Conservation (phyloP, 352 stramenopile species). For the Globisporangium iwayamae region DNA sequence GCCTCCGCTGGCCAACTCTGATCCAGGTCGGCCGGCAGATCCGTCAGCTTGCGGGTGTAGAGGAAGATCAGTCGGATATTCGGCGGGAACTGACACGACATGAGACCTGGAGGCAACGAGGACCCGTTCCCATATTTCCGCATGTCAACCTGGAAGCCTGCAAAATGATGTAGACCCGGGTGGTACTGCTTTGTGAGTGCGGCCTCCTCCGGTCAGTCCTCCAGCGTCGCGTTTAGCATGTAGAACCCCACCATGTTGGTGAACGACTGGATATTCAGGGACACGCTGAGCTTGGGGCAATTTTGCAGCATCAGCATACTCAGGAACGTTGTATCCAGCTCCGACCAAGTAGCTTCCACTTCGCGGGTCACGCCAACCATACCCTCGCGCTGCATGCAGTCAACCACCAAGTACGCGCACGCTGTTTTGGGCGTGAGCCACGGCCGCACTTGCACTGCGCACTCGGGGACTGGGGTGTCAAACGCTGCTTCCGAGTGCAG, state of each 20-base stretch:
- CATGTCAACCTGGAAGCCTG: slow-evolving; percentile 27
- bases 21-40: slow-evolving; percentile 33
- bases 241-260: slow-evolving; percentile 28
- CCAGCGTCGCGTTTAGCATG: slow-evolving; percentile 39
- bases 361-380: slow-evolving; percentile 10
- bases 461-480: slow-evolving; percentile 16
- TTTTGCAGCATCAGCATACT: slow-evolving; percentile 23
- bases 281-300: slow-evolving; percentile 29
- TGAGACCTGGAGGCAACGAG: slow-evolving; percentile 28
- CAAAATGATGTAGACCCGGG: slow-evolving; percentile 26
- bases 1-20: slow-evolving; percentile 21
- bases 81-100: slow-evolving; percentile 28
- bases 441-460: slow-evolving; percentile 31
- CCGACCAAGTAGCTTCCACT: slow-evolving; percentile 12
- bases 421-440: slow-evolving; percentile 29
- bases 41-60: slow-evolving; percentile 26
- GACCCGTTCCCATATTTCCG: neutral
- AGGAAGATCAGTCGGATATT: slow-evolving; percentile 30
- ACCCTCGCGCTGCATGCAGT: slow-evolving; percentile 14
- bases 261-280: slow-evolving; percentile 20
- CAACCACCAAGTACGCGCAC: slow-evolving; percentile 38
- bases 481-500: slow-evolving; percentile 24
- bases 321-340: slow-evolving; percentile 15
- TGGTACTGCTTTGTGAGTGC: slow-evolving; percentile 27
- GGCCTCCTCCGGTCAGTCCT: slow-evolving; percentile 21